Percentiles rank a stretch among this genome's conserved stretches.
These are phyloP conservation scores for Microcos paniculata DNA, from an alignment of 345 rosid genomes.

Conservation along the genomic window DNA sequence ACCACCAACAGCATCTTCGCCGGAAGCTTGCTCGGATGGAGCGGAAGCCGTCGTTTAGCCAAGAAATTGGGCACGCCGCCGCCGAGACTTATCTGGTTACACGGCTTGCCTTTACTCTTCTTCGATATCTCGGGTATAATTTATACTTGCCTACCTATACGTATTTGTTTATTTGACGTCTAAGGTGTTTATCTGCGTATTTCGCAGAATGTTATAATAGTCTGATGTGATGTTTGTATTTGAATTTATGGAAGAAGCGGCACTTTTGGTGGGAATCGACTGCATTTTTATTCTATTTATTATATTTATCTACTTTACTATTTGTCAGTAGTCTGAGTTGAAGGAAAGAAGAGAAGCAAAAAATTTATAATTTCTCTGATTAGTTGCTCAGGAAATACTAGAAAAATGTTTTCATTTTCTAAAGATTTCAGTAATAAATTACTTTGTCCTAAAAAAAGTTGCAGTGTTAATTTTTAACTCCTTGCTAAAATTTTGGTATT, in stretches of 20 bases:
- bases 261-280: not conserved
- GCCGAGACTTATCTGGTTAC: constrained; percentile 80
- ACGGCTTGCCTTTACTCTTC: constrained; percentile 65
- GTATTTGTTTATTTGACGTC: not conserved
- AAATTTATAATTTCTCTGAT: not conserved
- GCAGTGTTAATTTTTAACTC: not conserved
- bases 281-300: not conserved
- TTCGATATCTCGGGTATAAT: constrained; percentile 76
- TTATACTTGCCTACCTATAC: not conserved
- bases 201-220: not conserved
- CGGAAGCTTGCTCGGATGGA: constrained; percentile 27
- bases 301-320: not conserved
- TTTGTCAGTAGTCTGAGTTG: not conserved
- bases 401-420: not conserved
- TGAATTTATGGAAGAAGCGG: not conserved
- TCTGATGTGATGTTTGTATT: not conserved
- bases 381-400: not conserved
- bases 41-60: constrained; percentile 51
- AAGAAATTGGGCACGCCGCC: constrained; percentile 71
- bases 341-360: constrained; percentile 5
- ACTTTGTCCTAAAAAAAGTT: not conserved
- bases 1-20: constrained; percentile 25
- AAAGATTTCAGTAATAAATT: not conserved
- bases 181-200: not conserved
- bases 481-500: not conserved